Evolutionary conservation across 495 filamentous ascomycete genomes (phyloP), one percentile per base, ranked within the genome.

Genomic region (Cryomyces minteri): DNA sequence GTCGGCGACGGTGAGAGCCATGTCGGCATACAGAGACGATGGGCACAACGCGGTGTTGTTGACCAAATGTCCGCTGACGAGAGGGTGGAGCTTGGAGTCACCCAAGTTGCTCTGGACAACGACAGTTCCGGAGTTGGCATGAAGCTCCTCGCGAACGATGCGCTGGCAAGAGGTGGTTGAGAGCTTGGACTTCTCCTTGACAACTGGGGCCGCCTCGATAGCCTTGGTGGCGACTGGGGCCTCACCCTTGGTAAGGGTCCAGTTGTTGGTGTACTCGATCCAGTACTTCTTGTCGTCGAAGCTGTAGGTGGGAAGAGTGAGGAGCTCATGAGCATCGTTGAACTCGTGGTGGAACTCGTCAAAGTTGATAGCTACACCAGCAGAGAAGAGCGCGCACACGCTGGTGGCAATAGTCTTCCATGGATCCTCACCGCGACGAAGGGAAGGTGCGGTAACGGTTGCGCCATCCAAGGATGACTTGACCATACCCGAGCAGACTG

Each of bases 251-350:
- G 57, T 66, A n/a, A 70, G 55, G 44, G 58, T 60, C 67, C 67
- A 70, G 54, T 70, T 64, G 49, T 68, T 66, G 51, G 57, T 55
- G 49, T 69, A 67, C 45, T 69, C 62, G 14, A 71, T 57, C 68
- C 68, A 71, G 49, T 70, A 70, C 40, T 56, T 67, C 60, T 71
- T 69, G 32, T 64, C 53, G 45, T 71, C 68, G 42, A 68, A 71
- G 1, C 52, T 54, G 43, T 71, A 71, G 0, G 67, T 64, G 6
- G 69, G 69, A 5, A 72, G 55, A 8, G 57, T 50, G 6, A 66
- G 47, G 1, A 72, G 48, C 43, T 56, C 49, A 29, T 68, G 66
- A 38, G 61, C 55, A 32, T 53, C 46, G 43, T 62, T 59, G 55
- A 64, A 71, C 40, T 65, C 61, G 41, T 55, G 54, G 50, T 71